Evolutionary conservation across 2,329 filamentous ascomycete species (phyloP), one percentile per base, ranked within the genome.

Genomic region (Epicoccum sorghinum): DNA sequence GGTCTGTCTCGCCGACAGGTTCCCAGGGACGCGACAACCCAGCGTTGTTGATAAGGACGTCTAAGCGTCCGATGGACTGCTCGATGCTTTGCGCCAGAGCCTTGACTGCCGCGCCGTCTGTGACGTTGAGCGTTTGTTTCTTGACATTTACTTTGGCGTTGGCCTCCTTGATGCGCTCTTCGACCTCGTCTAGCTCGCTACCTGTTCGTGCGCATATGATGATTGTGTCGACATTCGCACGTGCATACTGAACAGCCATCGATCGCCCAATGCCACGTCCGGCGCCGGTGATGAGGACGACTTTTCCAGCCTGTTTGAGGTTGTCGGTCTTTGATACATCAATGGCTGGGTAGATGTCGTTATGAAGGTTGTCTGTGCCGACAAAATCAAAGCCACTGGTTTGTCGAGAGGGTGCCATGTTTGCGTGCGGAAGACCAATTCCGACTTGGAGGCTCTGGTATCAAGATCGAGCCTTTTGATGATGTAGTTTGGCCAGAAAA

Each of bases 271-370:
- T 79, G 3, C 83, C 83, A 35, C 79, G 80, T 3, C 80, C 82
- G 0, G 80, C 83, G 7, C 84, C 85, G 0, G 79, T 83, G 45
- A 87, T 79, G 52, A 88, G 76, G 40, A 82, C 72, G 4, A 71
- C 64, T 57, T 78, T 78, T 29, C 75, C 75, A 9, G 57, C 29
- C 22, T 68, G 64, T 13, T 61, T 45, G 27, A 80, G 75, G 55
- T 79, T 61, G 5, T 40, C 43, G 32, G 69, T 64, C 25, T 75
- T 73, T 14, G 64, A 58, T 13, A 76, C 72, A 53, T 78, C 70
- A 65, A 87, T 85, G 53, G 72, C 75, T 0, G 79, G 75, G 65
- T 87, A 87, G 2, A 82, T 85, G 59, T 83, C 78, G 47, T 74
- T 68, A 65, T 79, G 78, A 2, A 73, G 50, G 47, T 62, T 59